Conservation (phyloP, 1,284 basidiomycete species). For the Sparassis latifolia region DNA sequence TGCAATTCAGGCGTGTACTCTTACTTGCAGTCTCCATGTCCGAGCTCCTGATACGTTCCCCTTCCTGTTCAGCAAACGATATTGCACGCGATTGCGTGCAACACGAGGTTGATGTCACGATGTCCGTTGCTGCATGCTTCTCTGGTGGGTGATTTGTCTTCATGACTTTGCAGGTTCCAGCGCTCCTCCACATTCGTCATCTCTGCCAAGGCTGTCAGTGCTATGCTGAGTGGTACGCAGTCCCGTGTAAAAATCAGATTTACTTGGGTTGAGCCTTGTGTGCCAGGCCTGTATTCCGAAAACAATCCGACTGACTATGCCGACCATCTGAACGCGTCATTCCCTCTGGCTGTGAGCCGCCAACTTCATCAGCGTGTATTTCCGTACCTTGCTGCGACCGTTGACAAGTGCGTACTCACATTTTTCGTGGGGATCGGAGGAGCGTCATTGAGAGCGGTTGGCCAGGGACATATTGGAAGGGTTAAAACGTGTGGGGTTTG, state of each 20-base stretch:
- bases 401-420: constrained; percentile 11
- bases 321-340: constrained; percentile 45
- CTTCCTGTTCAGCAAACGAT: constrained; percentile 26
- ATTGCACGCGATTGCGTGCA: constrained; percentile 39
- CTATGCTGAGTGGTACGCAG: too few relatives aligned
- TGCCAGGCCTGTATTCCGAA: too few relatives aligned
- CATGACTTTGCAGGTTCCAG: constrained; percentile 29
- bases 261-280: too few relatives aligned
- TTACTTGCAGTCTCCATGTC: neutral
- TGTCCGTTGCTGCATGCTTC: neutral
- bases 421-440: neutral
- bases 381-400: constrained; percentile 47
- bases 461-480: constrained; percentile 43
- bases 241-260: too few relatives aligned
- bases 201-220: constrained; percentile 30
- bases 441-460: neutral
- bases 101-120: constrained; percentile 35
- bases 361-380: constrained; percentile 43
- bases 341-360: constrained; percentile 39
- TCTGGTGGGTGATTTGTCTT: too few relatives aligned
- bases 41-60: neutral
- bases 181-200: constrained; percentile 59
- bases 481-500: constrained; percentile 55
- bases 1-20: constrained; percentile 37
- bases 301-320: constrained; percentile 39